A percentile compares a stretch with the other conserved stretches of the same genome.
Evolutionary conservation across 176 grass and related monocot genomes (phyloP).

Genomic region (Cenchrus purpureus): DNA sequence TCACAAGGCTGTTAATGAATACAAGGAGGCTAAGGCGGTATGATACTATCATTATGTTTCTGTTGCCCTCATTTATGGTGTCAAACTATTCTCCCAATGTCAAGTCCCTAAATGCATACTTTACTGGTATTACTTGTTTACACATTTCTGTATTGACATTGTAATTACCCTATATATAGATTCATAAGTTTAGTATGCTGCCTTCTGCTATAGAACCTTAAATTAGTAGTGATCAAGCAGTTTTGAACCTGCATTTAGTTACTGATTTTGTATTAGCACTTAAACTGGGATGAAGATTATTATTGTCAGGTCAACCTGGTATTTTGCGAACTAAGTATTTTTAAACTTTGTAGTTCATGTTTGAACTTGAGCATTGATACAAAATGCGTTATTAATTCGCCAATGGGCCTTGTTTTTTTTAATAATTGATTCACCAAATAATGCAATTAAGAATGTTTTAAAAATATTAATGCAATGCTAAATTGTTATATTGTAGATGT

Average conservation of each 20-base stretch:
- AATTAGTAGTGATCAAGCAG: background rate
- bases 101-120: background rate
- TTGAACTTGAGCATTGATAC: background rate
- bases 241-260: background rate
- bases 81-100: background rate
- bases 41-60: background rate
- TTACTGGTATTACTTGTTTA: background rate
- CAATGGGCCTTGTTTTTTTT: no score
- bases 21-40: constrained; percentile 93
- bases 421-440: no score
- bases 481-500: background rate
- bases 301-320: background rate
- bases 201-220: background rate
- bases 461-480: background rate
- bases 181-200: background rate
- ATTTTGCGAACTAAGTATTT: background rate
- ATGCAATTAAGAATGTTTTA: background rate
- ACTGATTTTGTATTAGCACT: background rate
- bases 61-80: background rate
- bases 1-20: constrained; percentile 85
- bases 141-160: background rate
- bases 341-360: no score
- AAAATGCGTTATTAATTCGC: background rate
- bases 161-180: background rate
- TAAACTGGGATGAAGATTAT: background rate